These are phyloP conservation scores for Immersiella caudata DNA, from an alignment of 495 filamentous ascomycete genomes.

Conservation along the genomic window DNA sequence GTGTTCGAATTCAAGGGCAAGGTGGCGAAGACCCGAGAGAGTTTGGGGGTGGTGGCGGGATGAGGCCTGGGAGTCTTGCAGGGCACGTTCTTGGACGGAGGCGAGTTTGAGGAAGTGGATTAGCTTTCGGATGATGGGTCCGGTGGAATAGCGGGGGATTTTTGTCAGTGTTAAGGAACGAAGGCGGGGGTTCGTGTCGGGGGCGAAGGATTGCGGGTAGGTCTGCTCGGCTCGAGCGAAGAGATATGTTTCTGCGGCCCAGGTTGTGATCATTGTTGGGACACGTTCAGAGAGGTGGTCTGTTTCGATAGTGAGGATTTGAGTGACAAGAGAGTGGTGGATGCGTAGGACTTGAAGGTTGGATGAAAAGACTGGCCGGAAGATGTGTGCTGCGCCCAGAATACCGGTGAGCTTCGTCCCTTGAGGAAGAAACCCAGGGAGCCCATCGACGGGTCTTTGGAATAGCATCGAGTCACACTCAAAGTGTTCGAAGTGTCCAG, in stretches of 20 bases:
- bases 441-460: constrained; percentile 11
- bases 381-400: constrained; percentile 42
- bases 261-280: constrained; percentile 29
- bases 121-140: constrained; percentile 42
- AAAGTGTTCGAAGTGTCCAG: constrained; percentile 46
- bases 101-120: constrained; percentile 42
- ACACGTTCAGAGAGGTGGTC: constrained; percentile 29
- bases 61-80: constrained; percentile 25
- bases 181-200: constrained; percentile 52
- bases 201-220: constrained; percentile 46
- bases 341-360: constrained; percentile 48
- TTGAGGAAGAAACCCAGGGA: constrained; percentile 19
- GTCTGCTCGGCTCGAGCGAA: constrained; percentile 38
- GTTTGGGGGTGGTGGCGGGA: constrained; percentile 32
- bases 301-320: constrained; percentile 38
- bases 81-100: constrained; percentile 43
- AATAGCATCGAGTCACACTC: constrained; percentile 43
- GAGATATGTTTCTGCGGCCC: constrained; percentile 44
- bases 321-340: constrained; percentile 54
- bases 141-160: constrained; percentile 46
- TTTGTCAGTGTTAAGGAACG: constrained; percentile 42
- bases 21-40: constrained; percentile 43
- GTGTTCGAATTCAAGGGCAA: constrained; percentile 47
- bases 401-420: constrained; percentile 37
- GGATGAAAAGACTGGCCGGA: constrained; percentile 48